Base-by-base conservation (phyloP, 2,329 filamentous ascomycete genomes). In the Scytalidium sp. region DNA sequence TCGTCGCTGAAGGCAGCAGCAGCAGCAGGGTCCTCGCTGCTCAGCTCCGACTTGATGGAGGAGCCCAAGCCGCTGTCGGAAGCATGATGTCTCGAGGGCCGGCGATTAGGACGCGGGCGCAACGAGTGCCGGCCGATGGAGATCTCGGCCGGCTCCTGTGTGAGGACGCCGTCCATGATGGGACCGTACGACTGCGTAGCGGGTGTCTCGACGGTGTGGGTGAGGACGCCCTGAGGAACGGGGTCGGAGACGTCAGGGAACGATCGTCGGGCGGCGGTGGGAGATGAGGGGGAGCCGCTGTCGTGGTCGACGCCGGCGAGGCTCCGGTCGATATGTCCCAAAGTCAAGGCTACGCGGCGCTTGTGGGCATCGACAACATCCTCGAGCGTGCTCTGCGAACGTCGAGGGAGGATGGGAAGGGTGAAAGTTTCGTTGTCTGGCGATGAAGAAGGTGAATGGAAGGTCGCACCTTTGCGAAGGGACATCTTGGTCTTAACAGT, bases 61-160 rank as follows among this genome's bases (percentile, higher is more conserved):
- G 90, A 88, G 46, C 92, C 92, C 56, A 97, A 76, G 47, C 90
- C 92, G 67, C 91, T 96, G 72, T 97, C 92, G 15, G 90, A 94
- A 51, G 82, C 81, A 70, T 91, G 86, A 63, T 84, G 80, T 64
- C 84, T 79, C 41, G 75, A 76, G 52, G 74, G 72, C 64, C 83
- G 78, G 50, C 77, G 77, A 45, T 71, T 66, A 25, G 61, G 73
- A 51, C 78, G 79, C 55, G 78, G 76, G 51, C 78, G 80, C 55
- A 79, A 67, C 39, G 78, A 71, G 53, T 75, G 75, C 78, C 70
- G 53, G 75, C 61, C 66, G 76, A 75, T 52, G 64, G 62, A 56
- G 75, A 59, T 46, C 62, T 46, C 43, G 50, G 57, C 47, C 60
- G 53, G 62, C 53, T 70, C 64, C 57, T 70, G 64, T 36, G 68